Evolutionary conservation across 2,329 filamentous ascomycete genomes (phyloP), one percentile per base, ranked within the genome.

Genomic region (Aspergillus melleus): DNA sequence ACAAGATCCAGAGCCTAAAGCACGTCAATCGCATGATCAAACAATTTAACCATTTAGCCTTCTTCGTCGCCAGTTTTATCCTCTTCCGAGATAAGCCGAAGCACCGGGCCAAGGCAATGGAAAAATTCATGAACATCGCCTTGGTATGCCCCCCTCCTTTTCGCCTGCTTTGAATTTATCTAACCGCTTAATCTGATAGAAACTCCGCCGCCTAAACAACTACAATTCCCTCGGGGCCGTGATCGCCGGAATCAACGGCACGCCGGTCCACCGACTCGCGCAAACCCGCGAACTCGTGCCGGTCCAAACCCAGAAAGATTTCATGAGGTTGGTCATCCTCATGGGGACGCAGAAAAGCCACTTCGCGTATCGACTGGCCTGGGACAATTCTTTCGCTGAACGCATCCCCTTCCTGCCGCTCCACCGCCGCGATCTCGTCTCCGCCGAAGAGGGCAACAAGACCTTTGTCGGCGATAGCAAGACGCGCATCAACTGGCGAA

Each of bases 171-270:
- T 11, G 29, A 5, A 29, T 9, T 2, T 24, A 50, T n/a, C 36
- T 42, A 42, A 42, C 36, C 32, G 11, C 11, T 5, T 36, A 2
- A 11, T n/a, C 14, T 8, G 36, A 36, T 49, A 89, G 70, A 94
- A 92, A 78, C 81, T 99, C 53, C 90, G 95, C 44, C 89, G 93
- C 71, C 80, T 96, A 62, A 97, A 98, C 80, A 98, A 99, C 76
- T 99, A 98, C 81, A 98, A 98, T 73, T 90, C 92, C 0, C 82
- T 99, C 1, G 94, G 93, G n/a, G 94, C 95, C 8, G 87, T 99
- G 39, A 85, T 99, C 59, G 94, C 95, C 6, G 95, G 94, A 9
- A 90, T 99, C 70, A 96, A 96, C 72, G 90, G 91, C 60, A 91
- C 90, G 2, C 88, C 92, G 0, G 89, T 99, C 29, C 90, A 95